Conservation (phyloP, 495 filamentous ascomycete species). For the Chaetomium cochliodes region DNA sequence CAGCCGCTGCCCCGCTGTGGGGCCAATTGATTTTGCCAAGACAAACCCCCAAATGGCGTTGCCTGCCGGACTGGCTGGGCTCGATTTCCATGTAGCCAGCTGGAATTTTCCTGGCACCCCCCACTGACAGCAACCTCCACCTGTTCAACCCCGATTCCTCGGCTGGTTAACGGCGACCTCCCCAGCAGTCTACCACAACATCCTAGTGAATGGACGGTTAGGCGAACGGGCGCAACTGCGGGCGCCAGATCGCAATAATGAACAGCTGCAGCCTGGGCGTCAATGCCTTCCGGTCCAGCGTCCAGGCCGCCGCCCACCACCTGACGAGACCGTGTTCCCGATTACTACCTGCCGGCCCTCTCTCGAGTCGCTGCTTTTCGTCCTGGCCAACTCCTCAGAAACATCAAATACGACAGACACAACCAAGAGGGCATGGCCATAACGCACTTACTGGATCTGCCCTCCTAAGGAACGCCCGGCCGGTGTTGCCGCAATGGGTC, state of each 20-base stretch:
- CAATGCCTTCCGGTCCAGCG: constrained; percentile 34
- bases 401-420: neutral
- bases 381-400: constrained; percentile 6
- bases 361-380: constrained; percentile 27
- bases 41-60: neutral
- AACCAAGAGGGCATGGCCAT: neutral
- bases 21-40: neutral
- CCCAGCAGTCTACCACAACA: neutral
- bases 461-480: constrained; percentile 16
- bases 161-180: neutral
- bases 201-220: constrained; percentile 31
- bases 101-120: neutral
- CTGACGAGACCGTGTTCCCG: constrained; percentile 22
- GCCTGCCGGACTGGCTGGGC: neutral
- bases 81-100: neutral
- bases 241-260: constrained; percentile 31
- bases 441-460: neutral
- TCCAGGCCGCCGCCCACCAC: constrained; percentile 30
- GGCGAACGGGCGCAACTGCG: constrained; percentile 30
- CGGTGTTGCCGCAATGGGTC: constrained; percentile 23
- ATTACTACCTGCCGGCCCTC: neutral
- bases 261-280: constrained; percentile 34
- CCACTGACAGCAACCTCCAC: neutral
- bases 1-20: neutral
- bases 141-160: neutral